Conservation (phyloP, 129 eudicot genomes). For the Sambucus nigra region DNA sequence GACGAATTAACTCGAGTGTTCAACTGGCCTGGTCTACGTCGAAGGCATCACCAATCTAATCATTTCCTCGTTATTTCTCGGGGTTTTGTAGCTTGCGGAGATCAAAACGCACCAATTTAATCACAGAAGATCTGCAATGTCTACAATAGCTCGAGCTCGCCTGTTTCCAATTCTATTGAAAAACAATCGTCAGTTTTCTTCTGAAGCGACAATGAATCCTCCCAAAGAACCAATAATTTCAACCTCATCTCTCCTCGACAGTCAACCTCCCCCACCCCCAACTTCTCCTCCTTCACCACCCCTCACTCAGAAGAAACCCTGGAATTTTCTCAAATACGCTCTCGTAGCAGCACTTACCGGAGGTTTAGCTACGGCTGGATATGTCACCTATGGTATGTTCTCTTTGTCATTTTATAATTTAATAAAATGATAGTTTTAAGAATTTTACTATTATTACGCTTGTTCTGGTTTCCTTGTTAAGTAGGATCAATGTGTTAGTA, state of each 20-base stretch:
- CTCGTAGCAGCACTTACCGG: constrained; percentile 51
- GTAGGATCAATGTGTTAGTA: too few relatives aligned
- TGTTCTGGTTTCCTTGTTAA: too few relatives aligned
- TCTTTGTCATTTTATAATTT: background rate
- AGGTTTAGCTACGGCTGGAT: constrained; percentile 71
- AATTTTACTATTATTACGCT: too few relatives aligned
- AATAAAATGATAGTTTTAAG: too few relatives aligned
- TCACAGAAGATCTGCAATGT: constrained; percentile 23
- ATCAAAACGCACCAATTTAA: background rate
- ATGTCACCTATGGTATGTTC: constrained; percentile 57
- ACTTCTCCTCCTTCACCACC: constrained; percentile 25
- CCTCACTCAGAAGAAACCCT: constrained; percentile 25
- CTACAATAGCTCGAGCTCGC: constrained; percentile 40
- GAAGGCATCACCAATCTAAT: too few relatives aligned
- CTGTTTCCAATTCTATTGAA: constrained; percentile 26
- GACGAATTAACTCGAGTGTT: too few relatives aligned
- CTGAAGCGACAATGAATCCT: constrained; percentile 31
- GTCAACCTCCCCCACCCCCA: constrained; percentile 34
- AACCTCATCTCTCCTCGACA: constrained; percentile 15
- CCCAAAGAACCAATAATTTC: constrained; percentile 38
- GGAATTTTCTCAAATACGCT: constrained; percentile 50
- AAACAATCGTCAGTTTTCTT: constrained; percentile 29
- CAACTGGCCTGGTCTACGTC: too few relatives aligned
- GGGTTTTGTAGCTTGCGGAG: background rate
- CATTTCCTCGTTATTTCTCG: background rate